phyloP scores from a whole-genome alignment of 1,139 yeast species.

The Kodamaea plutei region DNA sequence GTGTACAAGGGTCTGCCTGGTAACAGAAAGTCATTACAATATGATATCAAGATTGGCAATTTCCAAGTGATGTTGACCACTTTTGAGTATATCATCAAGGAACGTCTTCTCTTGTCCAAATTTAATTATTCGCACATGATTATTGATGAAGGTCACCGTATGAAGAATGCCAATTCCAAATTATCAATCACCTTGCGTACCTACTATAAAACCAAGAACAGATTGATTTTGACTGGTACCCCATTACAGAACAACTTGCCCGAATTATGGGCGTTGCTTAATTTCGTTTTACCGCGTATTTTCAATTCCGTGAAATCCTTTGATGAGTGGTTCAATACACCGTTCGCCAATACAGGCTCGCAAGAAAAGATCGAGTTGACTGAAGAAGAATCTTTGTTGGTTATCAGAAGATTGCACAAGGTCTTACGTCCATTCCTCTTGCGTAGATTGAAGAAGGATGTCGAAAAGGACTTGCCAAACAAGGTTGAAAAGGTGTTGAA shows the following conservation, averaged over 20 bases:
- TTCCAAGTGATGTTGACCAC: slow-evolving; percentile 77
- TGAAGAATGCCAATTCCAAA: slow-evolving; percentile 77
- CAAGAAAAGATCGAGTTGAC: slow-evolving; percentile 76
- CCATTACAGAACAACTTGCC: slow-evolving; percentile 83
- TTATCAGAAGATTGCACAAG: slow-evolving; percentile 92
- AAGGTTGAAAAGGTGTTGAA: slow-evolving; percentile 93
- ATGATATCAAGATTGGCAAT: slow-evolving; percentile 58
- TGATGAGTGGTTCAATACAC: slow-evolving; percentile 86
- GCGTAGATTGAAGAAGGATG: slow-evolving; percentile 94
- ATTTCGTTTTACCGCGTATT: slow-evolving; percentile 74
- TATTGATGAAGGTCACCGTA: slow-evolving; percentile 86
- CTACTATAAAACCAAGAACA: slow-evolving; percentile 66
- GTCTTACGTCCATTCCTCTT: slow-evolving; percentile 91
- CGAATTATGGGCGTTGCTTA: slow-evolving; percentile 78
- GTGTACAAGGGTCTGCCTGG: slow-evolving; percentile 74
- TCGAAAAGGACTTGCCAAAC: slow-evolving; percentile 92
- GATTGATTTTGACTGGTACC: slow-evolving; percentile 82
- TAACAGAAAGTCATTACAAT: slow-evolving; percentile 62
- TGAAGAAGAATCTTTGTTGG: slow-evolving; percentile 92
- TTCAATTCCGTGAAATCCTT: slow-evolving; percentile 82
- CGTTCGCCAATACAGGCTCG: slow-evolving; percentile 77
- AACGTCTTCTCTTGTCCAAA: slow-evolving; percentile 61
- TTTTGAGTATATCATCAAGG: slow-evolving; percentile 74
- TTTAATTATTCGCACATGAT: slow-evolving; percentile 82
- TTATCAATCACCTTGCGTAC: slow-evolving; percentile 69